Conservation (phyloP, 352 stramenopile genomes). For the Phytophthora pistaciae region DNA sequence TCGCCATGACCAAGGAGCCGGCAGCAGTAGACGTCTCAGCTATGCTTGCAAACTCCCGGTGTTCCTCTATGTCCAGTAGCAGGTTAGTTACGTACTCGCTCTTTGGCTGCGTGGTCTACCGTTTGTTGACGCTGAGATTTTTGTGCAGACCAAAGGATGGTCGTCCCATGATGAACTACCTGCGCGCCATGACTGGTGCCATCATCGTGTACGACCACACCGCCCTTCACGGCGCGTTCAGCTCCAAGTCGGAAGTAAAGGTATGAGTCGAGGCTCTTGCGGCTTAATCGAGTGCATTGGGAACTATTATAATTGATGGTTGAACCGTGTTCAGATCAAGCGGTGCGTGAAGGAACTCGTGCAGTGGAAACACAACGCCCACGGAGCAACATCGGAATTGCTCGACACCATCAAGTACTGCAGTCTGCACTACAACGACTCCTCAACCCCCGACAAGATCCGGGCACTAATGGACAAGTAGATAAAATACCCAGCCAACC, state of each 20-base stretch:
- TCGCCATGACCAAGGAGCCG: conserved; percentile 45
- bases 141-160: conserved; percentile 45
- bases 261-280: conserved; percentile 21
- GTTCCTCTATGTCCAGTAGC: conserved; percentile 39
- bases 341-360: conserved; percentile 63
- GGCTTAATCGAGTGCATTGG: too few species aligned
- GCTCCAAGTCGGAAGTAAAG: conserved; percentile 67
- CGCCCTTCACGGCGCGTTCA: conserved; percentile 52
- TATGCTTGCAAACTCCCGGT: conserved; percentile 58
- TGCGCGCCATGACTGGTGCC: conserved; percentile 63
- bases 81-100: neutral
- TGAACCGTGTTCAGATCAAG: conserved; percentile 53
- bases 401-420: conserved; percentile 63
- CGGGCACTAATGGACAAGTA: conserved; percentile 49
- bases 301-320: too few species aligned
- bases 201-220: conserved; percentile 74
- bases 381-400: conserved; percentile 47
- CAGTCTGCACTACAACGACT: conserved; percentile 63
- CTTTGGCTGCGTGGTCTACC: neutral
- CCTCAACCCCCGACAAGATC: conserved; percentile 56
- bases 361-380: conserved; percentile 40
- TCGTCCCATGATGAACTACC: conserved; percentile 48
- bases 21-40: conserved; percentile 45
- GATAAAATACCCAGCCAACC: neutral
- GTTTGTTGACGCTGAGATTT: neutral